Base-by-base conservation (phyloP, 352 stramenopile species). In the Phytophthora lateralis region DNA sequence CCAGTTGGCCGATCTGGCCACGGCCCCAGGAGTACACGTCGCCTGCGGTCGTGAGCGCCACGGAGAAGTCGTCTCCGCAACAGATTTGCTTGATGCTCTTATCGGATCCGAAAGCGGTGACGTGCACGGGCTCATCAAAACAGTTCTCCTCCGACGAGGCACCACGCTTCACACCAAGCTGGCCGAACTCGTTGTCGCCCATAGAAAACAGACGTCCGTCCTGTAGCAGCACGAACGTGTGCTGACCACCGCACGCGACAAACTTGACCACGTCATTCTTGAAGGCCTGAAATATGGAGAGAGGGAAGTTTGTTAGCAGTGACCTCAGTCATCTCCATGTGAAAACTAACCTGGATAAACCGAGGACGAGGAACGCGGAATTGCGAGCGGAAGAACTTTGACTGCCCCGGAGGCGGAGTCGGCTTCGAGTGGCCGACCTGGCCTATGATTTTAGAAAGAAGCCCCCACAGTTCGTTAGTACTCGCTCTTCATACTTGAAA, bases 381-480 rank as follows among this genome's bases (percentile, higher is more conserved):
- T 56, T 90, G 83, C 12, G 75, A 83, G 43, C 85, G 80, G 48
- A 93, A 93, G 47, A 93, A 93, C 49, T 88, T 89, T 4, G 85
- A 93, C 35, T 91, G 80, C 6, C 73, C 78, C 1, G 80, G 35
- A 51, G 63, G 60, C 8, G 70, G 61, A 7, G 63, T 44, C 15
- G 85, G 82, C 66, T 89, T 89, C 3, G 71, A 71, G 38, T 91
- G 82, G 24, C 85, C 85, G 2, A 93, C 44, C 71, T 93, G 85
- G 54, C 80, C 78, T 85, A 29, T 14, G 21, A 15, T 15, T 32
- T 17, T 42, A 53, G 38, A 24, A 24, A 30, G 6, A n/a, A 18
- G 2, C 2, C 35, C 7, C 5, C 38, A 44, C 38, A 26, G 7
- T 12, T 27, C 12, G 17, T 48, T 50, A 60, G 35, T 0, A 38